These are phyloP conservation scores for Malassezia sp. DNA, from an alignment of 1,284 basidiomycete genomes.

Conservation along the genomic window DNA sequence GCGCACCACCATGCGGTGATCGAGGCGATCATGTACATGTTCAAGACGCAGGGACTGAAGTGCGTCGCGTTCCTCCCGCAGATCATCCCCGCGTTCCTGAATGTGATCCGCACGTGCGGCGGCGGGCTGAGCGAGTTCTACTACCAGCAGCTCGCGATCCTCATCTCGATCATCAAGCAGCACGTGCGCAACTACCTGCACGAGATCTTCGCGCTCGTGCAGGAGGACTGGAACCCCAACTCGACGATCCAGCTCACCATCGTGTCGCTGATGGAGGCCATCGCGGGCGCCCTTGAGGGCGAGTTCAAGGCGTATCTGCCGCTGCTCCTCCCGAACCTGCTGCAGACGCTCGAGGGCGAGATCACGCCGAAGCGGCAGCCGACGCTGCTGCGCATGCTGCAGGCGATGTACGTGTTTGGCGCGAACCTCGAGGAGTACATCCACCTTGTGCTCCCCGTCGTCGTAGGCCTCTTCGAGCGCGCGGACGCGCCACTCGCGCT, in stretches of 20 bases:
- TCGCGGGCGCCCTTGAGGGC: slow-evolving; percentile 88
- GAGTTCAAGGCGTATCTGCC: slow-evolving; percentile 98
- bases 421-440: slow-evolving; percentile 95
- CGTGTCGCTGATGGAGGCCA: slow-evolving; percentile 80
- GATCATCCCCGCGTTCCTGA: slow-evolving; percentile 92
- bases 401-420: slow-evolving; percentile 85
- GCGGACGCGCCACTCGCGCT: slow-evolving; percentile 63
- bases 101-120: slow-evolving; percentile 68
- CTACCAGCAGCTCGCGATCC: slow-evolving; percentile 86
- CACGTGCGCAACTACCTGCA: slow-evolving; percentile 67
- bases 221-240: slow-evolving; percentile 50
- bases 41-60: slow-evolving; percentile 93
- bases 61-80: slow-evolving; percentile 88
- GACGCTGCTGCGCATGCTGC: slow-evolving; percentile 81
- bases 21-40: slow-evolving; percentile 98
- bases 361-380: slow-evolving; percentile 49
- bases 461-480: slow-evolving; percentile 82
- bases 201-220: slow-evolving; percentile 44
- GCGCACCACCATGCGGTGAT: slow-evolving; percentile 69
- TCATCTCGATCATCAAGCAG: slow-evolving; percentile 93
- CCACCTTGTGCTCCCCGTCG: slow-evolving; percentile 88
- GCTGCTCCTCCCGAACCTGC: slow-evolving; percentile 73
- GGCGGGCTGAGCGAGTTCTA: slow-evolving; percentile 81
- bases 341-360: slow-evolving; percentile 59
- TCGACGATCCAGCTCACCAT: slow-evolving; percentile 77